These are phyloP conservation scores for Acer yangbiense DNA, from an alignment of 345 rosid species.

Conservation along the genomic window DNA sequence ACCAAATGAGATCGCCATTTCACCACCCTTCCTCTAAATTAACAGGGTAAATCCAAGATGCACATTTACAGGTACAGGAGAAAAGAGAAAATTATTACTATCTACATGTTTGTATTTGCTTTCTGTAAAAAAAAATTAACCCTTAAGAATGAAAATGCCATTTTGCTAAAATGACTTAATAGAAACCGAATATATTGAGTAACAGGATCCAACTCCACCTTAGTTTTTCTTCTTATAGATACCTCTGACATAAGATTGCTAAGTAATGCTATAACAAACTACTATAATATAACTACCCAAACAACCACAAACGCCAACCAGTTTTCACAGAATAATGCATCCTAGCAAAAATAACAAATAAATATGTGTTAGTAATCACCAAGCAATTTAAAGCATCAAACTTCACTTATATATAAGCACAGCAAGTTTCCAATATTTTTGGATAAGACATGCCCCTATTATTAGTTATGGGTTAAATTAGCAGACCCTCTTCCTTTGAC, in stretches of 20 bases:
- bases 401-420: neutral
- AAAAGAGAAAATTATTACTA: neutral
- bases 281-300: slow-evolving; percentile 4
- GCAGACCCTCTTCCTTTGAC: neutral
- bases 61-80: neutral
- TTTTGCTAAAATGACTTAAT: neutral
- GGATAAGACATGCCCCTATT: neutral
- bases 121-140: neutral
- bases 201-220: too few species aligned
- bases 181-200: neutral
- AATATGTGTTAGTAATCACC: neutral
- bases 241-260: neutral
- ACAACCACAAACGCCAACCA: neutral
- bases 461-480: neutral
- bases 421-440: neutral
- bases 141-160: neutral
- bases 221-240: too few species aligned
- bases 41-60: neutral
- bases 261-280: neutral
- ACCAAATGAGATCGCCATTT: neutral
- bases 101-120: neutral
- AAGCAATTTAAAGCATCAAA: neutral
- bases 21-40: neutral
- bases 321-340: slow-evolving; percentile 1
- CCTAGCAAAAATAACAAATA: neutral